Conservation (phyloP, 495 filamentous ascomycete species). For the Daldinia vernicosa region DNA sequence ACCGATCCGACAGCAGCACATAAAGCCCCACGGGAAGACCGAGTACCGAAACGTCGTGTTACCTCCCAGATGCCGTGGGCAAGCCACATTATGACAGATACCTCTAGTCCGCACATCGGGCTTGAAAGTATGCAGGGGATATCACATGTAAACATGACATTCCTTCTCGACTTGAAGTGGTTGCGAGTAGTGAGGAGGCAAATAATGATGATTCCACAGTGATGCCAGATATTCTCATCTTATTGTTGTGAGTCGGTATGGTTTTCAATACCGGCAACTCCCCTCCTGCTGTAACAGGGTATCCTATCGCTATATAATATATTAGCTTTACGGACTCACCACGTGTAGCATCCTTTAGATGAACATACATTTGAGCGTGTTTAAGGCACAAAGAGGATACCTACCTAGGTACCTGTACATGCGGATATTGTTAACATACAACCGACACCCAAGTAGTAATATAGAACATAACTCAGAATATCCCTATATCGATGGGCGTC, state of each 20-base stretch:
- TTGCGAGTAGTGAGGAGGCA: not conserved
- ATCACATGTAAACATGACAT: not conserved
- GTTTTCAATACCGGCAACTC: not conserved
- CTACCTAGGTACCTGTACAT: no score
- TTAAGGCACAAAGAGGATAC: not conserved
- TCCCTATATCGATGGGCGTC: no score
- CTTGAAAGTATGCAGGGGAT: not conserved
- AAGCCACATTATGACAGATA: conserved; percentile 12
- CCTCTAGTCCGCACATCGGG: not conserved
- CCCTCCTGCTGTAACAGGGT: not conserved
- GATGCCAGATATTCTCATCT: not conserved
- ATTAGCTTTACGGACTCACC: not conserved
- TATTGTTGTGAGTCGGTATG: not conserved
- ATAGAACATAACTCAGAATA: no score
- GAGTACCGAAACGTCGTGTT: conserved; percentile 18
- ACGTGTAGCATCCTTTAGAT: not conserved
- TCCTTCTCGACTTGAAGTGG: not conserved
- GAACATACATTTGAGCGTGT: not conserved
- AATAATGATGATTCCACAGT: not conserved
- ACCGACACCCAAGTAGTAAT: no score
- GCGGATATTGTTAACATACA: not conserved
- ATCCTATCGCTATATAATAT: not conserved
- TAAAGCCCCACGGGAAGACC: conserved; percentile 1
- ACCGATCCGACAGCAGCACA: not conserved
- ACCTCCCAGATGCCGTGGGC: conserved; percentile 4